These are phyloP conservation scores for Pulveroboletus sp. DNA, from an alignment of 1,284 basidiomycete genomes.

Conservation along the genomic window DNA sequence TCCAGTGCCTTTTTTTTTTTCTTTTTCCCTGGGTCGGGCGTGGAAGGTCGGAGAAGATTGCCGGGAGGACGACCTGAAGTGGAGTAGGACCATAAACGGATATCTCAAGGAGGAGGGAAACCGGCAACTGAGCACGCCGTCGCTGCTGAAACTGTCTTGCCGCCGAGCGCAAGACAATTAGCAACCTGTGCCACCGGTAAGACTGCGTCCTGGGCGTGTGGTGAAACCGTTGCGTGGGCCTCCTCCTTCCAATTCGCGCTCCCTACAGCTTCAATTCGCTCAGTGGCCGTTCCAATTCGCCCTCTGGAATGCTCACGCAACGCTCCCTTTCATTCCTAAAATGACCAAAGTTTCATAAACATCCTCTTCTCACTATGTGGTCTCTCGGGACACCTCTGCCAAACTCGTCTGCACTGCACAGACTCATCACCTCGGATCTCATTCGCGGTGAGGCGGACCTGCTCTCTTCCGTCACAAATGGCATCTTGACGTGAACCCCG, in stretches of 20 bases:
- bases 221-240: constrained; percentile 9
- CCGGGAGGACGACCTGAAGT: constrained; percentile 6
- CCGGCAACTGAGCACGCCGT: constrained; percentile 14
- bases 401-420: constrained; percentile 40
- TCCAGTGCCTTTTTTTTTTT: no score
- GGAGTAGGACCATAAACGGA: constrained; percentile 22
- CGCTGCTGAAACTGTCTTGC: background rate
- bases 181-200: constrained; percentile 19
- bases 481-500: constrained; percentile 40
- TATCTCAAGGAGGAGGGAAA: constrained; percentile 26
- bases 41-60: background rate
- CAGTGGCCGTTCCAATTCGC: constrained; percentile 13
- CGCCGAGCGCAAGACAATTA: constrained; percentile 17
- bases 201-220: constrained; percentile 1
- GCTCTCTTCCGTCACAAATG: constrained; percentile 38
- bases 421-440: constrained; percentile 43
- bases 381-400: constrained; percentile 41
- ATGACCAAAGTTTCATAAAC: constrained; percentile 39
- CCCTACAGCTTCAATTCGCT: constrained; percentile 9
- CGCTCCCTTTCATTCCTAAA: constrained; percentile 37
- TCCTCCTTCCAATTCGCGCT: constrained; percentile 22
- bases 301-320: constrained; percentile 25
- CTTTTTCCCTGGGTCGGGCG: background rate
- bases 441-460: constrained; percentile 34
- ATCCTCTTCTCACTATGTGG: constrained; percentile 27